Evolutionary conservation across 805 yeast genomes (phyloP), one percentile per base, ranked within the genome.

Genomic region (Danielia reshetovae): DNA sequence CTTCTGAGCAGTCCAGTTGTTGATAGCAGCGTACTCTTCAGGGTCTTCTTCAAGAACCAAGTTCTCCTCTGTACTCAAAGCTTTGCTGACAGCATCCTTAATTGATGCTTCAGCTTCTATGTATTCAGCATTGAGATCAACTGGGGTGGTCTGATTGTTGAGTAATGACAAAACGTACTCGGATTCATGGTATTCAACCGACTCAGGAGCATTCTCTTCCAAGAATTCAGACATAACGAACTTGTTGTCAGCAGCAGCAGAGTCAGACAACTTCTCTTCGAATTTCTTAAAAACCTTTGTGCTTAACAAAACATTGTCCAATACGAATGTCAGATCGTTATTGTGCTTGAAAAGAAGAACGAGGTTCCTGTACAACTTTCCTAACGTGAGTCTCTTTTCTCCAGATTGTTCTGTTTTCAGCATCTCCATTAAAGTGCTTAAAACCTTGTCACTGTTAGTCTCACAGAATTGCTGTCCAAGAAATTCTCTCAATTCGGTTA

Each of bases 271-370:
- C 9, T 30, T 7, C 4, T 7, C 16, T 29, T 59, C 66, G 32
- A 55, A 43, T 14, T 41, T 34, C 8, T 29, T 34, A 37, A 64
- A 65, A 1, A 41, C 57, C 25, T 55, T 52, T 7, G 47, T 39
- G 45, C 49, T 63, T 7, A 54, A 30, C 14, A 65, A 38, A 1
- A 64, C 52, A 32, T 55, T 57, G 36, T 67, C 72, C 37, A 67
- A 56, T 2, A 62, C 49, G 29, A 55, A 62, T 0, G 70, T 49
- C 19, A 52, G 41, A 17, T 48, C 44, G 27, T 58, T 49, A 43
- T 66, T 66, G 35, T 57, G 48, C 18, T 55, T 56, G 48, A 66
- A 66, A 27, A 67, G 49, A 9, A 43, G 34, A 6, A 38, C 32
- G 25, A 67, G 55, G 31, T 65, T 65, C 13, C 57, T 48, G 34